Evolutionary conservation across 495 filamentous ascomycete genomes (phyloP), one percentile per base, ranked within the genome.

Genomic region (Neurospora tetraspora): DNA sequence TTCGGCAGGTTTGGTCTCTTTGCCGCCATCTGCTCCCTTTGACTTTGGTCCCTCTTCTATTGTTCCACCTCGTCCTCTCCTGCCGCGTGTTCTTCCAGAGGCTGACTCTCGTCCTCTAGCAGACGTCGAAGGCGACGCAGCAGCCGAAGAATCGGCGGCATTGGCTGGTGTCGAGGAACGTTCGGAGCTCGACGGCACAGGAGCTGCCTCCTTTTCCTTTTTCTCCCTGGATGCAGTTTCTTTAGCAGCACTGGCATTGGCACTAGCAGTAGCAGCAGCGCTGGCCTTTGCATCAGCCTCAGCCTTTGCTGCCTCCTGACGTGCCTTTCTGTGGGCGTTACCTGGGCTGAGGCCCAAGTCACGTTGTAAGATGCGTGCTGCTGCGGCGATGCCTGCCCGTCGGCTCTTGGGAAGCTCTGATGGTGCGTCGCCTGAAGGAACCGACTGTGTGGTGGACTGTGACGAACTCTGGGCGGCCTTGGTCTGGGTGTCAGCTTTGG

Each of bases 341-440:
- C 88, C 87, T 7, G 88, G 86, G 61, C 89, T 88, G n/a, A 98
- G 86, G 20, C 95, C 96, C 20, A 97, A 84, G 80, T 98, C 96
- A 18, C 94, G 90, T 76, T 97, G 94, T 31, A 98, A 81, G 73
- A 98, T 97, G 65, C 90, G 90, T 20, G 93, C 93, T 6, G 93
- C 94, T 34, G 88, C 90, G 38, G 90, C 88, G 42, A 89, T 91
- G 74, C 88, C 92, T 10, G 91, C 92, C 73, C 93, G 88, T 43
- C 86, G 80, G 70, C 82, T 85, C 82, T 84, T 83, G 12, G 82
- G 73, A 31, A 81, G 71, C 42, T 84, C 81, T 72, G 79, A 39
- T 39, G 77, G 39, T 20, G 45, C 65, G 14, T 65, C 53, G 27
- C 27, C 53, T 65, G 53, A 65, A 65, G 27, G 27, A 8, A 27